Base-by-base conservation (phyloP, 257 asterid species). In the Ocimum tenuiflorum region DNA sequence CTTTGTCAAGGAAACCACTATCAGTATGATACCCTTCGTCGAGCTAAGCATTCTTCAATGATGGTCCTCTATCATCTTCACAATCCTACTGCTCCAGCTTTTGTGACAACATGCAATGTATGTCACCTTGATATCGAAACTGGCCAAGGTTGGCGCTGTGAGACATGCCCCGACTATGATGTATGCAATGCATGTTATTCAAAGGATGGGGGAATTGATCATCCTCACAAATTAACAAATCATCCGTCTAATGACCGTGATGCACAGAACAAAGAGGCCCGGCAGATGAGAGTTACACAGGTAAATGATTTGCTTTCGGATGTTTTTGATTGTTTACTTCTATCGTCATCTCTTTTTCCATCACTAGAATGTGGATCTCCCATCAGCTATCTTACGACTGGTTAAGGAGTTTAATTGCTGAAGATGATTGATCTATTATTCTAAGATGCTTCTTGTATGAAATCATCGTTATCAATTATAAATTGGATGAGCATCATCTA, bases 21-120 rank as follows among this genome's bases (percentile, higher is more conserved):
- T 79, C 97, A 90, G 79, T 94, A 90, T 46, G 99, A 94, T 78
- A 94, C 99, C 52, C 94, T 90, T 38, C 94, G 97, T 5, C 92
- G 99, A 45, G 99, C 99, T 47, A 94, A 94, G 80, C 97, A 94
- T 82, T 94, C 99, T 23, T 94, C 99, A 18, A 89, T 92, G 95
- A 92, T 92, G 99, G 95, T 92, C 76, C 97, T 92, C 71, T 92
- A 89, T 80, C 99, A 92, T 80, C 96, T 92, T 73, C 99, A 92
- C 76, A 92, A 92, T 76, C 99, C 99, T 41, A 89, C 95, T 27
- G 99, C 96, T 43, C 97, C 99, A 22, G 95, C 99, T 69, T 89
- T 86, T 62, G 99, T 89, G 78, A 76, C 82, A 8, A 83, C 91
- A 22, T 92, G 99, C 81, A 78, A 70, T 68, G 79, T 68, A 38